Evolutionary conservation across 345 rosid species (phyloP), one percentile per base, ranked within the genome.

Genomic region (Eucalyptus cloeziana): DNA sequence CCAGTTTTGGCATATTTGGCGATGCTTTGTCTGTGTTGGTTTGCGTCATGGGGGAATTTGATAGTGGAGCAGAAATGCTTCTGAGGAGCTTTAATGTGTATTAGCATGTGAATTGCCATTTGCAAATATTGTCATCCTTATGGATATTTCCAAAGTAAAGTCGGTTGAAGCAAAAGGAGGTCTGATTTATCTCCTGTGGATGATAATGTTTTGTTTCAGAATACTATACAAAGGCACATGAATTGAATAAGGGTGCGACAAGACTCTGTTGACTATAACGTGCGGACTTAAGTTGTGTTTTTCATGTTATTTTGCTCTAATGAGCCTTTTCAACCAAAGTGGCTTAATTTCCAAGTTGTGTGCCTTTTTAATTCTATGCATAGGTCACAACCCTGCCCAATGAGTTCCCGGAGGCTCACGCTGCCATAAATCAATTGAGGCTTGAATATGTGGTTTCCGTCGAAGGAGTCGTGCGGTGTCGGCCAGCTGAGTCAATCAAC

Each of bases 381-480:
- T 71, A 96, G 99, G 94, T 97, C 89, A 93, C 96, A 37, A 95
- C 99, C 10, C 94, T 95, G 83, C 99, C 99, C 9, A 92, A 92
- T 91, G 97, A 96, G 86, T 97, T 94, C 89, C 98, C 98, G 7
- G 98, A 94, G 88, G 99, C 98, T 15, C 97, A 98, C 92, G 89
- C 94, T 7, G 87, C 94, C 90, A 90, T 93, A 83, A 97, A 95
- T 88, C 94, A 95, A 85, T 91, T 93, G 96, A 94, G 99, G 92
- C 90, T 97, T 89, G 99, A 97, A 92, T 96, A 95, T 85, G 98
- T 98, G 81, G 93, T 97, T 88, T 94, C 93, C 25, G 93, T 98
- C 37, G 99, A 95, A 91, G 98, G 99, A 50, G 89, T 94, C 86
- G 95, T 97, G 88, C 95, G 95, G 87, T 88, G 94, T 58, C 92